phyloP scores from a whole-genome alignment of 495 filamentous ascomycete species.

The Hyphodiscus hymeniophilus region DNA sequence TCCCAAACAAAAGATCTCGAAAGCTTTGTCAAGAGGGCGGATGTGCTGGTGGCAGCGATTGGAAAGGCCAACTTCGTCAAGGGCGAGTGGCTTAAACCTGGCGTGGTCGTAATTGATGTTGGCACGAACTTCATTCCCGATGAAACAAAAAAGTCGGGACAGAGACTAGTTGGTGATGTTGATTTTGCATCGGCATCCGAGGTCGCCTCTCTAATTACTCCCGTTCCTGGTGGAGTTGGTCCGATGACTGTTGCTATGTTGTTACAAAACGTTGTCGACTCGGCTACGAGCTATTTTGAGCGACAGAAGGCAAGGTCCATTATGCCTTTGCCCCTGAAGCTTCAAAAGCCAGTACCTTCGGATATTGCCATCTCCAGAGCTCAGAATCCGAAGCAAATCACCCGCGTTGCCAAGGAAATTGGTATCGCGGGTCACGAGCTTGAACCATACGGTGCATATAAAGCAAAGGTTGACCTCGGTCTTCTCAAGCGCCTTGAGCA shows the following conservation, averaged over 20 bases:
- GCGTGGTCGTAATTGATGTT: constrained; percentile 92
- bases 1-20: constrained; percentile 70
- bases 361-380: constrained; percentile 89
- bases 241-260: constrained; percentile 99
- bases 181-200: constrained; percentile 80
- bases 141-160: constrained; percentile 84
- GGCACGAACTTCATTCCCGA: constrained; percentile 97
- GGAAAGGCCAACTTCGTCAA: constrained; percentile 80
- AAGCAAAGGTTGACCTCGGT: constrained; percentile 84
- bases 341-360: constrained; percentile 72
- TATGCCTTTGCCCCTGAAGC: constrained; percentile 67
- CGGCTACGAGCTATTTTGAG: constrained; percentile 73
- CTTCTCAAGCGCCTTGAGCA: constrained; percentile 78
- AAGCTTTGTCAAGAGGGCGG: constrained; percentile 69
- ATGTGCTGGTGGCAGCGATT: constrained; percentile 88
- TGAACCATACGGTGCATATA: constrained; percentile 89
- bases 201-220: constrained; percentile 92
- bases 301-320: constrained; percentile 69
- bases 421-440: constrained; percentile 80
- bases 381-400: constrained; percentile 85
- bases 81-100: constrained; percentile 91
- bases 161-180: constrained; percentile 92
- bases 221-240: constrained; percentile 92
- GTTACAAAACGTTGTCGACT: constrained; percentile 83
- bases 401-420: constrained; percentile 72